Base-by-base conservation (phyloP, 1,139 yeast species). In the Blastobotrys petasosporus region DNA sequence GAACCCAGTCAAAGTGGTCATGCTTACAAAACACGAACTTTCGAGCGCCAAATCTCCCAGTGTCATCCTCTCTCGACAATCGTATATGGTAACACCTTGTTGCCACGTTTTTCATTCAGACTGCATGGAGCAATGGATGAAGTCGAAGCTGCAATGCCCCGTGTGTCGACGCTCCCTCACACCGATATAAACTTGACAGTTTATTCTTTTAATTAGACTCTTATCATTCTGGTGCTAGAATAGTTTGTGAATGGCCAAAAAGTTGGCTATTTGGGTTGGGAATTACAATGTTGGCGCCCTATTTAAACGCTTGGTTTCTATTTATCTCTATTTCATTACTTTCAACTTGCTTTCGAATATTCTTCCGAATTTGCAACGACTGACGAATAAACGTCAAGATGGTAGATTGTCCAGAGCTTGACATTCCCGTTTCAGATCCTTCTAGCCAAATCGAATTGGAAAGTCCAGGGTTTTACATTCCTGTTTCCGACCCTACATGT, bases 101-200 rank as follows among this genome's bases (percentile, higher is more conserved):
- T 75, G 80, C 45, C 97, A 90, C 63, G 80, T 87, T 8, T 90
- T 88, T 74, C 97, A 90, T 60, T 75, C 86, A 1, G 82, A 77
- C 32, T 90, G 97, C 67, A 69, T 90, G 55, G 95, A 86, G 60
- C 80, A 77, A 54, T 90, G 97, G 97, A 87, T 90, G 96, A 78
- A 83, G 63, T 84, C 87, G 58, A 85, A 90, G 58, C 66, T 90
- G 44, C 96, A 88, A 59, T 90, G 97, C 66, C 97, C 97, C 0
- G 94, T 88, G 2, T 90, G 97, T 65, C 75, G 97, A 57, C 80
- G 80, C 51, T 79, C 87, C 23, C 69, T 90, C 40, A 97, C 97
- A 1, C 96, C 97, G 2, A 54, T 61, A 32, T 62, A 52, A 49
- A 3, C 23, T 36, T 34, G 30, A 15, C n/a, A 2, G 11, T 4